phyloP scores from a whole-genome alignment of 139 green algal genomes.

The Haematococcus sp. region DNA sequence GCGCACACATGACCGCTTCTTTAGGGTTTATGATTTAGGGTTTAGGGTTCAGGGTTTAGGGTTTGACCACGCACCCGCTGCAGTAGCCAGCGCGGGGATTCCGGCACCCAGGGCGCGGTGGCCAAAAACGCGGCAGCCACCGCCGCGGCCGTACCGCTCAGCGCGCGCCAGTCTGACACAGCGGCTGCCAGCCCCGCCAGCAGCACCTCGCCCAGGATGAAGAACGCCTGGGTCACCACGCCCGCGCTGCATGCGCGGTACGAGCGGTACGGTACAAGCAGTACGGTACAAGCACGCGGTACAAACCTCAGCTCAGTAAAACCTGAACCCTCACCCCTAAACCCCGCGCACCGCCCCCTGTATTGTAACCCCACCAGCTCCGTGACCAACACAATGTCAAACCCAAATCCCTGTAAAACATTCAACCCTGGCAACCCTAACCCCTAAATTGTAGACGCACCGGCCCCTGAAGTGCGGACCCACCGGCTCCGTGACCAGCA shows the following conservation, averaged over 20 bases:
- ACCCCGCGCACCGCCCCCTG: too few species aligned
- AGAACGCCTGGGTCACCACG: conserved; percentile 24
- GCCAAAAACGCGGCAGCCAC: background rate
- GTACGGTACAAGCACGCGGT: background rate
- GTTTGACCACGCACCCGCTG: too few species aligned
- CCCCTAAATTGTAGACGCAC: too few species aligned
- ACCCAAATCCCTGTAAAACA: background rate
- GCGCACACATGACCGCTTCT: too few species aligned
- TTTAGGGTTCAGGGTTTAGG: too few species aligned
- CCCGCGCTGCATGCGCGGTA: background rate
- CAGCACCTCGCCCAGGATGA: conserved; percentile 25
- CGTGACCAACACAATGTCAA: conserved; percentile 16
- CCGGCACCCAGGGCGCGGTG: too few species aligned
- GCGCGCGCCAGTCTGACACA: conserved; percentile 9
- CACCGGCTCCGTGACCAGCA: conserved; percentile 23
- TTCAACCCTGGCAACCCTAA: too few species aligned
- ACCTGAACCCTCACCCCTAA: too few species aligned
- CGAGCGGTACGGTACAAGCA: background rate
- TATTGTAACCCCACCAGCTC: too few species aligned
- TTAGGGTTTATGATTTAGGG: too few species aligned
- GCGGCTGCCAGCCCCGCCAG: conserved; percentile 16
- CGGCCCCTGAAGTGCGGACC: too few species aligned
- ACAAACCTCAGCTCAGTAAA: background rate
- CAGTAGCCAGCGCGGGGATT: too few species aligned
- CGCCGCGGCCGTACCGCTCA: background rate